Evolutionary conservation across 371 early-diverging fungal genomes (phyloP), one percentile per base, ranked within the genome.

Genomic region (Rhizopus microsporus): DNA sequence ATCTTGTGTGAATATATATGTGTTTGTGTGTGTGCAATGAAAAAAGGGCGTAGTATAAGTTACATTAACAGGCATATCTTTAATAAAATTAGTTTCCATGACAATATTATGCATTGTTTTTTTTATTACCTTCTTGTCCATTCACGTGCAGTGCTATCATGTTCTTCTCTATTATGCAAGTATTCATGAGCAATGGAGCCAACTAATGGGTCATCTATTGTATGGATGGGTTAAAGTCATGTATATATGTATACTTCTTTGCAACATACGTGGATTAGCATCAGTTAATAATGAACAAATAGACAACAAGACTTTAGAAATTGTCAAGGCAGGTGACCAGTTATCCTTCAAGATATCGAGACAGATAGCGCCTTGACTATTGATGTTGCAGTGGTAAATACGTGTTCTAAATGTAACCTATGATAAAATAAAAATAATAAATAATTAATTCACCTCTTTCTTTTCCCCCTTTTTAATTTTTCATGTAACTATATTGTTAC

Each of bases 361-460:
- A 74, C 99, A 99, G 67, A 99, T 98, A 63, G 90, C 90, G 50
- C 99, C 99, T 74, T 96, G 96, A 68, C 93, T 90, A 84, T 99
- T 99, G 79, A 99, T 97, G 84, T 99, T 99, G 63, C 98, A 98
- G 83, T 99, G 99, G 70, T 96, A 99, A 63, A 99, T 98, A 55
- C 93, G 82, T 17, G 99, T 98, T 56, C 93, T 85, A 82, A 99
- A 99, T 68, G 84, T 90, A 53, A 99, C 86, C 87, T 89, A 71
- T 23, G 5, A 49, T n/a, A 7, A 51, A 48, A 49, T 9, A 15
- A 63, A 38, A 33, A 32, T 23, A 29, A 46, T 42, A 52, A 33
- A 33, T 35, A 51, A 38, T 23, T 30, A 35, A 54, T 52, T 34
- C 15, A 16, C 10, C 37, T 29, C 46, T 37, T 50, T 50, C 17